These are phyloP conservation scores for Erodium texanum DNA, from an alignment of 441 rosid species.

Conservation along the genomic window DNA sequence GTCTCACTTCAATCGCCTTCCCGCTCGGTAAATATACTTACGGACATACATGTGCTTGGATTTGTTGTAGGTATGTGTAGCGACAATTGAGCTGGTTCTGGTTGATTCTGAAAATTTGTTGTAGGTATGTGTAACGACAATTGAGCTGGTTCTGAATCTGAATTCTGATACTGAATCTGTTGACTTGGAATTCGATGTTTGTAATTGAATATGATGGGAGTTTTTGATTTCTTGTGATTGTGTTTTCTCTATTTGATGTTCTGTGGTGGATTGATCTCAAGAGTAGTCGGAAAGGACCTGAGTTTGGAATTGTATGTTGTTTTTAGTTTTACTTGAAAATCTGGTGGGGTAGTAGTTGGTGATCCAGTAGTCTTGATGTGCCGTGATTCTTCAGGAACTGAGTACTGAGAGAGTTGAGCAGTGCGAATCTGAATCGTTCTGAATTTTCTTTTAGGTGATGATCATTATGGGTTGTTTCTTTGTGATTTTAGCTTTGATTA, in stretches of 20 bases:
- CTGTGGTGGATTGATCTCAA: neutral
- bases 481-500: neutral
- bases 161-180: constrained; percentile 3
- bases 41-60: neutral
- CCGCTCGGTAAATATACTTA: constrained; percentile 35
- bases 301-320: neutral
- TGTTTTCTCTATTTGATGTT: neutral
- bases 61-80: neutral
- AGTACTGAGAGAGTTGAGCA: neutral
- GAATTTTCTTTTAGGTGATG: neutral
- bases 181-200: neutral
- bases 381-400: neutral
- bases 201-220: neutral
- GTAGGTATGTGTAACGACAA: too few species aligned
- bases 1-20: constrained; percentile 66
- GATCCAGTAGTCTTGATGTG: neutral
- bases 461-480: neutral
- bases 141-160: too few species aligned
- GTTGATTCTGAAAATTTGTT: neutral
- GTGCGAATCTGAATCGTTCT: neutral
- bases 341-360: neutral
- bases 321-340: neutral
- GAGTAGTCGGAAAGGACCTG: neutral
- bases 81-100: neutral
- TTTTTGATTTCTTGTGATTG: neutral